These are phyloP conservation scores for Starmerella geochares DNA, from an alignment of 805 yeast species.

Conservation along the genomic window DNA sequence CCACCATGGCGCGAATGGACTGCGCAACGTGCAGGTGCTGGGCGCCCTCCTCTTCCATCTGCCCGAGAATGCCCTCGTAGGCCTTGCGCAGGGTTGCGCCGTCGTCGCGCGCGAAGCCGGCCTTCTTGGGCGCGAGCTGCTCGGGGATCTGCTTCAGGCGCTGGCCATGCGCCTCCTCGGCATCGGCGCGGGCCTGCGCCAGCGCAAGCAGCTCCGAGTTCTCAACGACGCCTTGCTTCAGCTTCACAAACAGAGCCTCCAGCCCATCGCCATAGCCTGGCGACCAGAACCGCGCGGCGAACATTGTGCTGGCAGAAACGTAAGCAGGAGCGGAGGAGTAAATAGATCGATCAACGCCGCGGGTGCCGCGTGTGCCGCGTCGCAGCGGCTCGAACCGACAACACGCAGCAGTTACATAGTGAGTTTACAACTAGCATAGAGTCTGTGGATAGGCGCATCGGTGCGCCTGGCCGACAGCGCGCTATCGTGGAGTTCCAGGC, in stretches of 20 bases:
- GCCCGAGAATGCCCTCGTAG: constrained; percentile 45
- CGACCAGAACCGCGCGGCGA: constrained; percentile 27
- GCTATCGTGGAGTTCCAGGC: too few relatives aligned
- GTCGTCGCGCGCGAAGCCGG: constrained; percentile 45
- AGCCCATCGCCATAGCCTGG: constrained; percentile 29
- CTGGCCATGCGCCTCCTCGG: constrained; percentile 56
- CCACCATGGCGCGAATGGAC: constrained; percentile 48
- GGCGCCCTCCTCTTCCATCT: constrained; percentile 49
- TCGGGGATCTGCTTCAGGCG: constrained; percentile 38
- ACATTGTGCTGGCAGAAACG: constrained; percentile 15
- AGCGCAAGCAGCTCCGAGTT: constrained; percentile 57
- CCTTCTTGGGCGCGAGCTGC: constrained; percentile 33
- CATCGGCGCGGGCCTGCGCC: constrained; percentile 60
- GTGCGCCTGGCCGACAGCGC: too few relatives aligned
- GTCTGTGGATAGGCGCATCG: too few relatives aligned
- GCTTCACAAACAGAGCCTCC: constrained; percentile 32
- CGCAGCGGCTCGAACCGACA: too few relatives aligned
- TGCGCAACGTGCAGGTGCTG: constrained; percentile 53
- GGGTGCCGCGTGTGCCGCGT: too few relatives aligned
- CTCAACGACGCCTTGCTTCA: constrained; percentile 51
- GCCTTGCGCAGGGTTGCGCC: constrained; percentile 58
- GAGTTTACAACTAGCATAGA: too few relatives aligned
- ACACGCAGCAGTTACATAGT: too few relatives aligned
- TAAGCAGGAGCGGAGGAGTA: constrained; percentile 3
- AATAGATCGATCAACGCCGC: background rate